Conservation (phyloP, 2,329 filamentous ascomycete genomes). For the Aspergillus awamori region DNA sequence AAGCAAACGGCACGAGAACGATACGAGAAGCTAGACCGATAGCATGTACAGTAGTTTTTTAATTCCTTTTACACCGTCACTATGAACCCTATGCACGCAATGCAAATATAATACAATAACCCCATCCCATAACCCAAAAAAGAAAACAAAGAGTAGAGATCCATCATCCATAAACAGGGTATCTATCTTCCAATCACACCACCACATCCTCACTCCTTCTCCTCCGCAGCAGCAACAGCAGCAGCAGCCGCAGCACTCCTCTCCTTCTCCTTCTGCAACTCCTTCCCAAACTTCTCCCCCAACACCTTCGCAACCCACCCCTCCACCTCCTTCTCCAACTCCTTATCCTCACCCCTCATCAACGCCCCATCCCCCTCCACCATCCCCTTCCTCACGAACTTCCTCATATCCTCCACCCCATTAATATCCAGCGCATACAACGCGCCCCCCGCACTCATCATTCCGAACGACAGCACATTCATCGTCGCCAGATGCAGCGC, state of each 20-base stretch:
- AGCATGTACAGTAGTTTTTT: not conserved
- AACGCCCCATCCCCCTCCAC: slow-evolving; percentile 59
- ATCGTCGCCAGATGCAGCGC: slow-evolving; percentile 85
- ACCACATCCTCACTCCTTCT: slow-evolving; percentile 3
- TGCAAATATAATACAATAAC: not conserved
- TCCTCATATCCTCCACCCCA: slow-evolving; percentile 65
- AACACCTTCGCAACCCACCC: slow-evolving; percentile 53
- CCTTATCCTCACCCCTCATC: not conserved
- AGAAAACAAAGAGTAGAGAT: not conserved
- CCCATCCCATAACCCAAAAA: not conserved
- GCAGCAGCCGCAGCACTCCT: not conserved
- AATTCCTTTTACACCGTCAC: too few relatives aligned
- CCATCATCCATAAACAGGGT: not conserved
- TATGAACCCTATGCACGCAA: not conserved
- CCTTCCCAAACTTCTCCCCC: slow-evolving; percentile 51
- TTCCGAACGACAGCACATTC: slow-evolving; percentile 75
- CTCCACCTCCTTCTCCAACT: slow-evolving; percentile 57
- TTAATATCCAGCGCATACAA: slow-evolving; percentile 79
- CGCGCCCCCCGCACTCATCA: slow-evolving; percentile 73
- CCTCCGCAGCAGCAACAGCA: not conserved
- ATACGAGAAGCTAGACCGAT: slow-evolving; percentile 46
- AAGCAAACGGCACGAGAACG: slow-evolving; percentile 51
- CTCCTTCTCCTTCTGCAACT: slow-evolving; percentile 38
- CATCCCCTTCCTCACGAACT: slow-evolving; percentile 60
- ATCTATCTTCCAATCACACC: not conserved